phyloP scores from a whole-genome alignment of 2,329 filamentous ascomycete genomes.

The Epichloe brachyelytri region DNA sequence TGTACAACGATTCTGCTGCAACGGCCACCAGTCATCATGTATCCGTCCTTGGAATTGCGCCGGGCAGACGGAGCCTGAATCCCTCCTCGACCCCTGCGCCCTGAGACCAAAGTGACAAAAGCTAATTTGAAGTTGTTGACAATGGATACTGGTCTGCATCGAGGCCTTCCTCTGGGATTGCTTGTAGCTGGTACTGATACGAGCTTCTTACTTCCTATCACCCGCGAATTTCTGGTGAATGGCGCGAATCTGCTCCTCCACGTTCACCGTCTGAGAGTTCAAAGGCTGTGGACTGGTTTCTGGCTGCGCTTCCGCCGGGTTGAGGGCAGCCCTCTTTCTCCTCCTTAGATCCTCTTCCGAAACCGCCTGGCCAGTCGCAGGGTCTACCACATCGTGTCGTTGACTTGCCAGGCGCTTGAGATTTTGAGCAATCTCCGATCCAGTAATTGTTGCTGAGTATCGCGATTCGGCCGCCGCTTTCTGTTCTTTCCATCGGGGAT shows the following conservation, averaged over 20 bases:
- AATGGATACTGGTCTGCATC: too few relatives aligned
- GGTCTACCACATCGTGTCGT: constrained; percentile 76
- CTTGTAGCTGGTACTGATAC: neutral
- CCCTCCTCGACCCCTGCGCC: too few relatives aligned
- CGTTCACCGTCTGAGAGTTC: constrained; percentile 57
- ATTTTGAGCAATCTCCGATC: constrained; percentile 81
- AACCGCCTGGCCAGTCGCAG: constrained; percentile 51
- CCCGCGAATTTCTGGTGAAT: constrained; percentile 42
- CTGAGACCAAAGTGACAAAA: neutral
- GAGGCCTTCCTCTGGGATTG: neutral
- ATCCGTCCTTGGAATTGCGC: too few relatives aligned
- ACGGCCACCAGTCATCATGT: neutral
- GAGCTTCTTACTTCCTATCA: constrained; percentile 18
- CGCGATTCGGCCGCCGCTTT: constrained; percentile 78
- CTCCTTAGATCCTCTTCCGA: constrained; percentile 62
- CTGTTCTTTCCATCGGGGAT: constrained; percentile 93
- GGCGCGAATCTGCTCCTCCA: constrained; percentile 71
- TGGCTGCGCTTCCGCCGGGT: constrained; percentile 52
- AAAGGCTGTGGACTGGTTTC: constrained; percentile 42
- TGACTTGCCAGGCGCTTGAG: constrained; percentile 89
- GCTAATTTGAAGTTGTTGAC: neutral
- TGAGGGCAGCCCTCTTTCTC: constrained; percentile 59
- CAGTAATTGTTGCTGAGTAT: constrained; percentile 73
- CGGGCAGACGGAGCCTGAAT: too few relatives aligned
- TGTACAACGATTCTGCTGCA: neutral